phyloP scores from a whole-genome alignment of 2,329 filamentous ascomycete genomes.

The Pezicula rhizophila region DNA sequence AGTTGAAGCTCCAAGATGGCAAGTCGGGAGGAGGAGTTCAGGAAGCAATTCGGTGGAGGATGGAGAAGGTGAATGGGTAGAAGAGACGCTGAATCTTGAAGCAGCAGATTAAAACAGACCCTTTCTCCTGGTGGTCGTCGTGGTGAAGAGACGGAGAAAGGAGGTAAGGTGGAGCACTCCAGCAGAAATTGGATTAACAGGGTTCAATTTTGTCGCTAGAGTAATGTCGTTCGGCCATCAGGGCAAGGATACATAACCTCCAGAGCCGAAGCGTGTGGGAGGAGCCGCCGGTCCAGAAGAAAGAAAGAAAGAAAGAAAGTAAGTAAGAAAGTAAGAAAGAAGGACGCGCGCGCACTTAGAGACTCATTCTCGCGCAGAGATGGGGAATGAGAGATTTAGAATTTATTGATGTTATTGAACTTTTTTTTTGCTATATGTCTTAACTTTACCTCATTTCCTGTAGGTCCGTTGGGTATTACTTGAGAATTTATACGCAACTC shows the following conservation, averaged over 20 bases:
- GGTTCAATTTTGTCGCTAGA: background rate
- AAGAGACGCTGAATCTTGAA: background rate
- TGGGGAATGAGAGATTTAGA: no score
- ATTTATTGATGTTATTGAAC: no score
- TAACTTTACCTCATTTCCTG: no score
- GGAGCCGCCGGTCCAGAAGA: no score
- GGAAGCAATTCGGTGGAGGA: constrained; percentile 45
- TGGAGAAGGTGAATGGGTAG: constrained; percentile 41
- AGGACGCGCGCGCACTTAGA: no score
- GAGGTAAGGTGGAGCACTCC: constrained; percentile 6
- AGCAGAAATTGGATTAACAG: constrained; percentile 2
- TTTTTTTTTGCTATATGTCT: no score
- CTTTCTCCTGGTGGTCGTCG: constrained; percentile 7
- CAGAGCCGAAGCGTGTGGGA: background rate
- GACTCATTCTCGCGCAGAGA: no score
- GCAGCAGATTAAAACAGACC: constrained; percentile 6
- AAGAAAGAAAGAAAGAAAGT: no score
- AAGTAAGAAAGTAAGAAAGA: no score
- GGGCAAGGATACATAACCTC: background rate
- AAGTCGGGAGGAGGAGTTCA: constrained; percentile 61
- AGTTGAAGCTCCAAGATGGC: constrained; percentile 75
- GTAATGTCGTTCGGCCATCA: background rate
- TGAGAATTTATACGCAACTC: no score
- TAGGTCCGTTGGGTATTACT: no score
- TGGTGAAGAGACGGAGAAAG: constrained; percentile 10